Conservation (phyloP, 768 basidiomycete species). For the Collybiopsis confluens region DNA sequence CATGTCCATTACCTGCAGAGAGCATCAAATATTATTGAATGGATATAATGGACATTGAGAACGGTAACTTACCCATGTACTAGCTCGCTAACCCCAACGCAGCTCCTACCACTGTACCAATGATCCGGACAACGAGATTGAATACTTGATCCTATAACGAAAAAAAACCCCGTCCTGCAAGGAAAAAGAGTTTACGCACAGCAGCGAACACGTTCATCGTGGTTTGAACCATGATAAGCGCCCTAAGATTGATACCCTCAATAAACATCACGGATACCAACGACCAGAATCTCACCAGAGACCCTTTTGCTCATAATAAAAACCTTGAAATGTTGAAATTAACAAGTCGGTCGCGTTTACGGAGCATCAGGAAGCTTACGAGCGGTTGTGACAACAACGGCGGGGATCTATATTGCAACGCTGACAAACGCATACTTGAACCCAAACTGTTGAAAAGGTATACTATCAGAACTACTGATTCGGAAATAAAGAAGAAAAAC, state of each 20-base stretch:
- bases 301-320: slow-evolving; percentile 40
- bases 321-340: slow-evolving; percentile 23
- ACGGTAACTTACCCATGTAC: slow-evolving; percentile 35
- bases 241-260: slow-evolving; percentile 33
- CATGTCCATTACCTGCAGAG: slow-evolving; percentile 34
- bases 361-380: slow-evolving; percentile 22
- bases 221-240: slow-evolving; percentile 58
- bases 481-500: slow-evolving; percentile 4
- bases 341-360: neutral
- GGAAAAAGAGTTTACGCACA: neutral
- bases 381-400: slow-evolving; percentile 36
- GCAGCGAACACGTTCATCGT: slow-evolving; percentile 52
- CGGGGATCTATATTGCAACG: slow-evolving; percentile 48
- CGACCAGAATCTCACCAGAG: slow-evolving; percentile 33
- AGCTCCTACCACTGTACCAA: slow-evolving; percentile 41
- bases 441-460: slow-evolving; percentile 31
- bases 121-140: slow-evolving; percentile 41
- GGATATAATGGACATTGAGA: neutral
- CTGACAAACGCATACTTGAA: slow-evolving; percentile 47
- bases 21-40: neutral
- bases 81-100: slow-evolving; percentile 42
- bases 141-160: slow-evolving; percentile 41
- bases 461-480: neutral
- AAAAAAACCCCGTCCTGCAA: neutral
- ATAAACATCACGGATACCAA: neutral